Evolutionary conservation across 495 filamentous ascomycete genomes (phyloP).

Genomic region (Darksidea phi): DNA sequence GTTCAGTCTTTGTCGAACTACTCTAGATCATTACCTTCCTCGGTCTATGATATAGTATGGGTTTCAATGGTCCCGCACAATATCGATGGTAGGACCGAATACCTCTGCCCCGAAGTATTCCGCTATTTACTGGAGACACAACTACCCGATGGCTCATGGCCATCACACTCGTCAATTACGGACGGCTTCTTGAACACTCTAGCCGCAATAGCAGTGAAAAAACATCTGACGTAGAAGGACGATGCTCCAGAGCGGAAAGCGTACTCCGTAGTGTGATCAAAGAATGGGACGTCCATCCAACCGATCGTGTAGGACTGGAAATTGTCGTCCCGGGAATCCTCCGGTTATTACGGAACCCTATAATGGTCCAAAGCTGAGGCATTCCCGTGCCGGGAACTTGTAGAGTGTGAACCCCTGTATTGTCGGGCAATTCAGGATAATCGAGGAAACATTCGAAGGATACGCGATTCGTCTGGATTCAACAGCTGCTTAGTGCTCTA

Average conservation of each 20-base stretch:
- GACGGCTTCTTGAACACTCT: constrained; percentile 45
- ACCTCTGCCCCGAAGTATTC: constrained; percentile 46
- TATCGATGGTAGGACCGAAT: too few relatives aligned
- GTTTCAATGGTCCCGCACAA: too few relatives aligned
- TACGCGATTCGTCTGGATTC: background rate
- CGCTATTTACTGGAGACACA: constrained; percentile 37
- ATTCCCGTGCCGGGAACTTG: too few relatives aligned
- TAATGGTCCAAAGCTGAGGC: too few relatives aligned
- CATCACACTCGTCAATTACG: constrained; percentile 27
- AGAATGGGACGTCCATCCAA: constrained; percentile 13
- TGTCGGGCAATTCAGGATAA: too few relatives aligned
- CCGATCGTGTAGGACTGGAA: constrained; percentile 46
- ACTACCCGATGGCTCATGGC: constrained; percentile 38
- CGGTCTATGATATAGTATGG: too few relatives aligned
- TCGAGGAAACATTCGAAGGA: background rate
- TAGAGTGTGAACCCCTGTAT: too few relatives aligned
- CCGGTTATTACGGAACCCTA: constrained; percentile 19
- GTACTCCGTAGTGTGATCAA: too few relatives aligned
- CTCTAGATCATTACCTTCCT: too few relatives aligned
- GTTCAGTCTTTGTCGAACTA: too few relatives aligned
- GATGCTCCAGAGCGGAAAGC: background rate
- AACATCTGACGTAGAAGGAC: background rate
- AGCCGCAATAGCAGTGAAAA: constrained; percentile 25
- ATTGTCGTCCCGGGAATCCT: constrained; percentile 43
- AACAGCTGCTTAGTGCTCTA: background rate